Conservation (phyloP, 257 asterid genomes). For the Nemophila menziesii region DNA sequence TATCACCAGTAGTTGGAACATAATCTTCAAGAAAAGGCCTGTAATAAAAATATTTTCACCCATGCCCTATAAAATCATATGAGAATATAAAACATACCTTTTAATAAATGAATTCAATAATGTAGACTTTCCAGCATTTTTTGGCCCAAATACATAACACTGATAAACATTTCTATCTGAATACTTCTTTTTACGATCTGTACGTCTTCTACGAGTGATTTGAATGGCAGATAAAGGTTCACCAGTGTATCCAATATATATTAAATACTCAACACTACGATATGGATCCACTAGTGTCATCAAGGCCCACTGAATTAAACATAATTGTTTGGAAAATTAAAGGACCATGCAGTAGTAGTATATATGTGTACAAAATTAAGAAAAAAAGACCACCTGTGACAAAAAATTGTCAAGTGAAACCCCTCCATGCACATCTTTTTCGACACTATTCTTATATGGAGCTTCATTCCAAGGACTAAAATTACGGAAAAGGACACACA, state of each 20-base stretch:
- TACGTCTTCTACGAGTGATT: slow-evolving; percentile 75
- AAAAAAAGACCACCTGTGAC: slow-evolving; percentile 39
- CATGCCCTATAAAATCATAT: slow-evolving; percentile 1
- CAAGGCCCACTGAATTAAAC: slow-evolving; percentile 79
- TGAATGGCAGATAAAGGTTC: slow-evolving; percentile 77
- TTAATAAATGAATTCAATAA: slow-evolving; percentile 65
- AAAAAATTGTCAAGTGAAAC: slow-evolving; percentile 74
- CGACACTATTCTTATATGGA: slow-evolving; percentile 75
- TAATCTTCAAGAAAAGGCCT: slow-evolving; percentile 78
- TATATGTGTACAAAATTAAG: not conserved
- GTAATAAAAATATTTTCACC: slow-evolving; percentile 4
- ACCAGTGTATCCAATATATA: slow-evolving; percentile 81
- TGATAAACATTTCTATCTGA: slow-evolving; percentile 73
- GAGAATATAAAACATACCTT: slow-evolving; percentile 35
- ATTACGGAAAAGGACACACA: slow-evolving; percentile 9
- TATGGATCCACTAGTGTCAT: slow-evolving; percentile 91
- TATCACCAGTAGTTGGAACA: slow-evolving; percentile 42
- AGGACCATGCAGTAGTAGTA: not conserved
- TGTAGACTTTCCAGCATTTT: slow-evolving; percentile 83
- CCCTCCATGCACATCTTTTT: slow-evolving; percentile 80
- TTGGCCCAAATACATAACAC: slow-evolving; percentile 91
- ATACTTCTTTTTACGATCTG: slow-evolving; percentile 84
- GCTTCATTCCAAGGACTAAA: slow-evolving; percentile 84
- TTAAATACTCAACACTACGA: slow-evolving; percentile 66
- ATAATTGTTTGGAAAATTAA: slow-evolving; percentile 6